phyloP scores from a whole-genome alignment of 768 basidiomycete species.

The Boletus patriciae region DNA sequence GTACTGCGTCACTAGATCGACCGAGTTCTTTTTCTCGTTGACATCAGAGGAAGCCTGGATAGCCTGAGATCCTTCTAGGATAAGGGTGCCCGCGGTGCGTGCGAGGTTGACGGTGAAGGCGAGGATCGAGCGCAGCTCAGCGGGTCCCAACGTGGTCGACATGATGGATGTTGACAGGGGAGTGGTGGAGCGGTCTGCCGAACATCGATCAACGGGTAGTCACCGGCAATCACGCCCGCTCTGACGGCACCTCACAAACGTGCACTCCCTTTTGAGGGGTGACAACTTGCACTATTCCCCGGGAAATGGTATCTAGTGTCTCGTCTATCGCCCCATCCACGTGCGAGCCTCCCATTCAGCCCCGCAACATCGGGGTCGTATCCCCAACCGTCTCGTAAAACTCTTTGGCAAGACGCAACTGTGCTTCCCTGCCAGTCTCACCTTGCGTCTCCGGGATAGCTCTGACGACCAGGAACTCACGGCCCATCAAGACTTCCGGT shows the following conservation, averaged over 20 bases:
- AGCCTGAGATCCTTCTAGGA: conserved; percentile 72
- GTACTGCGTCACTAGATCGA: conserved; percentile 93
- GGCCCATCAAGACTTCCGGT: conserved; percentile 68
- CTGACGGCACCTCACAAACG: conserved; percentile 2
- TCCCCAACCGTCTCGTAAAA: conserved; percentile 81
- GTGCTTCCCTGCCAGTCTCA: conserved; percentile 67
- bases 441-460: conserved; percentile 57
- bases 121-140: conserved; percentile 61
- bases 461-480: conserved; percentile 77
- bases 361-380: conserved; percentile 46
- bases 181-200: neutral
- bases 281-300: neutral
- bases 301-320: conserved; percentile 1
- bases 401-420: conserved; percentile 76
- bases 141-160: conserved; percentile 33
- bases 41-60: conserved; percentile 62
- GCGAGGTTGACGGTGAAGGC: conserved; percentile 71
- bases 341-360: neutral
- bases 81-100: conserved; percentile 69
- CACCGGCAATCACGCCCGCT: neutral
- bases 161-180: conserved; percentile 23
- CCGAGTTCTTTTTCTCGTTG: conserved; percentile 89
- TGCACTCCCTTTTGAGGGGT: neutral
- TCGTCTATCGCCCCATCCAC: neutral
- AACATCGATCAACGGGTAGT: neutral